phyloP scores from a whole-genome alignment of 2,329 filamentous ascomycete genomes.

The Tolypocladium ophioglossoides region DNA sequence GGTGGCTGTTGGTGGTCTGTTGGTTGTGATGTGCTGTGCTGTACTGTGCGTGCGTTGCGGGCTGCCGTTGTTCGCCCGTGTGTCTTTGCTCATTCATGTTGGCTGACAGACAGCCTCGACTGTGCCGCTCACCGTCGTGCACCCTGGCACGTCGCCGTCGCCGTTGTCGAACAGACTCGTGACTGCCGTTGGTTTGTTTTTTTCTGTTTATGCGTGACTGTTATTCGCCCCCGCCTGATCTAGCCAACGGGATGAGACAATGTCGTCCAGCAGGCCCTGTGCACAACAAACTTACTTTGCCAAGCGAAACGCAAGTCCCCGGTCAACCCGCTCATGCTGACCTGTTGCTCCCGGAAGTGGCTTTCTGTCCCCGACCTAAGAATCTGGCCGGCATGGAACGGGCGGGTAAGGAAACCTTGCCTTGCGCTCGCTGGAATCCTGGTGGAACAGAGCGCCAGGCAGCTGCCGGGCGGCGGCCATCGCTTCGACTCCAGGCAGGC shows the following conservation, averaged over 20 bases:
- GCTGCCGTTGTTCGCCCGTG: not conserved
- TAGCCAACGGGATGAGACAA: not conserved
- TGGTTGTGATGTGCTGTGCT: not conserved
- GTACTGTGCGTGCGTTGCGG: not conserved
- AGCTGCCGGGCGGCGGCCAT: not conserved
- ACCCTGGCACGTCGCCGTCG: not conserved
- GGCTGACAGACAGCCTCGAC: slow-evolving; percentile 5
- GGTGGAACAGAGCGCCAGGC: not conserved
- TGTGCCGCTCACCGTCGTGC: slow-evolving; percentile 1
- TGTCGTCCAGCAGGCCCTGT: not conserved
- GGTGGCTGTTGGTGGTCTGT: not conserved
- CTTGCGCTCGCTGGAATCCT: slow-evolving; percentile 1
- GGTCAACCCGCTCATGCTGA: not conserved
- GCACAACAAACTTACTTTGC: not conserved
- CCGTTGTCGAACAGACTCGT: not conserved
- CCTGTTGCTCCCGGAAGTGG: not conserved
- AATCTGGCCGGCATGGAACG: not conserved
- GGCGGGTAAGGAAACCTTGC: not conserved
- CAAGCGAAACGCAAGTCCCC: not conserved
- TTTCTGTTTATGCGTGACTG: not conserved
- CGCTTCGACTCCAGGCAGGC: not conserved
- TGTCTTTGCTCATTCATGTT: not conserved
- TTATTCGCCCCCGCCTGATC: not conserved
- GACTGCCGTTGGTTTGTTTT: not conserved
- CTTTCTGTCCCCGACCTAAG: not conserved